Evolutionary conservation across 2,329 filamentous ascomycete species (phyloP).

Genomic region (Fusarium coffeatum): DNA sequence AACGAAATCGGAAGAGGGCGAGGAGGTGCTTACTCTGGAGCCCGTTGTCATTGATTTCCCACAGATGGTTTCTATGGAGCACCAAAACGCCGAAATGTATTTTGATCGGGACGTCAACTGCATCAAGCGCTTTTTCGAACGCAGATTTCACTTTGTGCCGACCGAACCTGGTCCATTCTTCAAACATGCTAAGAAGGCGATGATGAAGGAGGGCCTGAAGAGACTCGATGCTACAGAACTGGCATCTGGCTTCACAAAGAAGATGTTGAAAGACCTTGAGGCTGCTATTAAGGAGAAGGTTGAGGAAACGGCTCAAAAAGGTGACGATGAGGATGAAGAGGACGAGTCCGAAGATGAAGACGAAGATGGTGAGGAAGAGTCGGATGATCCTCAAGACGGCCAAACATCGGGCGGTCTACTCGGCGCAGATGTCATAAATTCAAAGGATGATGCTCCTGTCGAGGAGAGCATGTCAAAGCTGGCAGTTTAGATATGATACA

Average conservation of each 20-base stretch:
- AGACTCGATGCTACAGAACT: slow-evolving; percentile 89
- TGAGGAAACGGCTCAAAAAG: slow-evolving; percentile 55
- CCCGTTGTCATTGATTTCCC: slow-evolving; percentile 97
- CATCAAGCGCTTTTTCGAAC: slow-evolving; percentile 92
- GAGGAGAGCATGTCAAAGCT: slow-evolving; percentile 49
- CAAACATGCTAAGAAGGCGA: slow-evolving; percentile 80
- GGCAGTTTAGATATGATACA: slow-evolving; percentile 41
- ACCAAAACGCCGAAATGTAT: slow-evolving; percentile 94
- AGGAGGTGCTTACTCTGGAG: slow-evolving; percentile 65
- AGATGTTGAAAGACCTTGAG: slow-evolving; percentile 95
- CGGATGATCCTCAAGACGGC: slow-evolving; percentile 34
- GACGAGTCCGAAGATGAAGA: slow-evolving; percentile 47
- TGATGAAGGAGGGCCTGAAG: slow-evolving; percentile 72
- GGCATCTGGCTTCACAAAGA: slow-evolving; percentile 94
- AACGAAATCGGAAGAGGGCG: slow-evolving; percentile 53
- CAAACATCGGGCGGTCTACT: slow-evolving; percentile 38
- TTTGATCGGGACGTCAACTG: slow-evolving; percentile 97
- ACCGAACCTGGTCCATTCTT: slow-evolving; percentile 88
- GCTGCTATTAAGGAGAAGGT: slow-evolving; percentile 86
- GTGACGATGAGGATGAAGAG: slow-evolving; percentile 48
- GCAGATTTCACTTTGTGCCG: slow-evolving; percentile 87
- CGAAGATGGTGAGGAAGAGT: slow-evolving; percentile 43
- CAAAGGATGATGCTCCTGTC: slow-evolving; percentile 29
- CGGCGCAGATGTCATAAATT: slow-evolving; percentile 34
- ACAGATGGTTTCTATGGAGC: slow-evolving; percentile 96